Evolutionary conservation across 2,329 filamentous ascomycete genomes (phyloP).

Genomic region (Fusarium goolgardi): DNA sequence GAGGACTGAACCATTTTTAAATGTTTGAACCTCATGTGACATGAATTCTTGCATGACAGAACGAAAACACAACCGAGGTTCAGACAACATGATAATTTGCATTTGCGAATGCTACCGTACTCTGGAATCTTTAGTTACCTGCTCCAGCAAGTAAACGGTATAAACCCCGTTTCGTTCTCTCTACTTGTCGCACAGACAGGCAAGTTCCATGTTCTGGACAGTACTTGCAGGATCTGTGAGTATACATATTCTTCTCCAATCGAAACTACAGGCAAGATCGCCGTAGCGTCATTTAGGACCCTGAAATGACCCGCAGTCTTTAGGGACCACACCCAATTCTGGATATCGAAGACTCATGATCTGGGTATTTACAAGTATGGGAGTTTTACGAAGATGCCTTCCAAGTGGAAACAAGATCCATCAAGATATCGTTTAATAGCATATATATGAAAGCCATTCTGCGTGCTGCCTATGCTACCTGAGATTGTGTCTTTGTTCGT

Average conservation of each 20-base stretch:
- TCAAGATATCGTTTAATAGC: not conserved
- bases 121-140: not conserved
- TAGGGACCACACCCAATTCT: conserved; percentile 8
- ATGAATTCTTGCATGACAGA: not conserved
- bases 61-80: conserved; percentile 8
- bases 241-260: conserved; percentile 16
- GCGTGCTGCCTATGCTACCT: not conserved
- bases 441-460: not conserved
- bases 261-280: conserved; percentile 27
- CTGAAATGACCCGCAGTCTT: conserved; percentile 21
- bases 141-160: not conserved
- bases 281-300: conserved; percentile 36
- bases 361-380: not conserved
- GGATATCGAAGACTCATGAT: conserved; percentile 31
- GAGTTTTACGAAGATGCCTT: not conserved
- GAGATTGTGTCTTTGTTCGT: not conserved
- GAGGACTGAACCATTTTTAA: not conserved
- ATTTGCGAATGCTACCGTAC: not conserved
- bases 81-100: not conserved
- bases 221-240: conserved; percentile 19
- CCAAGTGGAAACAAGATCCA: not conserved
- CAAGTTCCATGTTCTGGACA: not conserved
- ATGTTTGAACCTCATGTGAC: conserved; percentile 11
- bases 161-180: too few relatives aligned
- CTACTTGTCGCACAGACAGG: not conserved